Base-by-base conservation (phyloP, 805 yeast species). In the Metschnikowia rubicola region DNA sequence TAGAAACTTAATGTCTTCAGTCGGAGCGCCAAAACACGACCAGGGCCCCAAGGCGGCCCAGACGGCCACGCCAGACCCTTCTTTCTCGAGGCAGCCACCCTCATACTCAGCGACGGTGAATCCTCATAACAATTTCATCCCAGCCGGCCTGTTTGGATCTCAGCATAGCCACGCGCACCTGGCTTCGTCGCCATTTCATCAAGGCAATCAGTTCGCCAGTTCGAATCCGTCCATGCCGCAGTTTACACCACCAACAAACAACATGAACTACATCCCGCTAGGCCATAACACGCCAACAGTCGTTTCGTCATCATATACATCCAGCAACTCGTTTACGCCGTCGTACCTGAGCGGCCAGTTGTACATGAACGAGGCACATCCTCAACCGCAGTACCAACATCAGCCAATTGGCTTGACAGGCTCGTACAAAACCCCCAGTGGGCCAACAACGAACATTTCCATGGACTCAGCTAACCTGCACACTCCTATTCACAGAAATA, bases 361-460 rank as follows among this genome's bases (percentile, higher is more conserved):
- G 10, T 46, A 46, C 39, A 48, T 10, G 35, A 15, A 19, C 31
- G 40, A 41, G 12, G 35, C 12, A 10, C 32, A 35, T 2, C 26
- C 44, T 13, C 43, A 40, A 13, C 38, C 40, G 13, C 49, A 42
- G 38, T 30, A 38, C 34, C 38, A n/a, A 35, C 35, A 37, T 21
- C 47, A 45, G 13, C 30, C 48, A 9, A 39, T 35, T 8, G 41
- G 41, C 31, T 30, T 52, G 12, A 30, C 54, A 15, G 55, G 52
- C 13, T 38, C 56, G 1, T 55, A 49, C 48, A 47, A 50, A 36
- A 42, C 43, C 29, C 68, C 67, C 17, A 71, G 80, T 7, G 70
- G 72, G 10, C 80, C 86, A 9, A 80, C 86, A 3, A 80, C 86
- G 1, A 74, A 70, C 48, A 68, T 80, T 30, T 72, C 80, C 12